Evolutionary conservation across 139 green algal species (phyloP).

Genomic region (Coccomyxa sp.): DNA sequence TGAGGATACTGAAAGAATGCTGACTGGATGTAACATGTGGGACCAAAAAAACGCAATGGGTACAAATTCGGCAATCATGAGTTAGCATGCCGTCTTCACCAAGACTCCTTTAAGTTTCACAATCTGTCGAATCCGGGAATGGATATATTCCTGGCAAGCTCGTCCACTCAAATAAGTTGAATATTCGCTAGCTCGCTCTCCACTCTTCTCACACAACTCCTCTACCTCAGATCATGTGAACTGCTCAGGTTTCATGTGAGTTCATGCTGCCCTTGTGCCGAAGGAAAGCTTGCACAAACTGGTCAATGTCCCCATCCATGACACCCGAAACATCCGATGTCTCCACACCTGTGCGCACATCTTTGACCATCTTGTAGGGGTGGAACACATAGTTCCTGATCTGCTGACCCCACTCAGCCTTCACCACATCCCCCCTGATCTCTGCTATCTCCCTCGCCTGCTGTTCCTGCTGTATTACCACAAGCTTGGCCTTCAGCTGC

Average conservation of each 20-base stretch:
- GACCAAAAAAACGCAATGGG: too few species aligned
- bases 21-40: too few species aligned
- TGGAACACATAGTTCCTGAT: slow-evolving; percentile 94
- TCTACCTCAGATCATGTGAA: too few species aligned
- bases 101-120: too few species aligned
- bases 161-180: too few species aligned
- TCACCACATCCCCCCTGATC: slow-evolving; percentile 88
- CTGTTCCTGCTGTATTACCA: slow-evolving; percentile 87
- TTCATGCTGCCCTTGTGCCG: slow-evolving; percentile 9
- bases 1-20: too few species aligned
- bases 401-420: slow-evolving; percentile 95
- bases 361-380: slow-evolving; percentile 96
- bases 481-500: slow-evolving; percentile 70
- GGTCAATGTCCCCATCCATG: slow-evolving; percentile 67
- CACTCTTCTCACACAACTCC: too few species aligned
- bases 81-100: too few species aligned
- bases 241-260: neutral
- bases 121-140: too few species aligned
- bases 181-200: too few species aligned
- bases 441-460: slow-evolving; percentile 61
- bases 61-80: too few species aligned
- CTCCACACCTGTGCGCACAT: slow-evolving; percentile 72
- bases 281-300: slow-evolving; percentile 30
- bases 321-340: slow-evolving; percentile 59
- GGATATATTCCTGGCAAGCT: too few species aligned